Evolutionary conservation across 306 rosid genomes (phyloP), one percentile per base, ranked within the genome.

Genomic region (Astragalus membranaceus): DNA sequence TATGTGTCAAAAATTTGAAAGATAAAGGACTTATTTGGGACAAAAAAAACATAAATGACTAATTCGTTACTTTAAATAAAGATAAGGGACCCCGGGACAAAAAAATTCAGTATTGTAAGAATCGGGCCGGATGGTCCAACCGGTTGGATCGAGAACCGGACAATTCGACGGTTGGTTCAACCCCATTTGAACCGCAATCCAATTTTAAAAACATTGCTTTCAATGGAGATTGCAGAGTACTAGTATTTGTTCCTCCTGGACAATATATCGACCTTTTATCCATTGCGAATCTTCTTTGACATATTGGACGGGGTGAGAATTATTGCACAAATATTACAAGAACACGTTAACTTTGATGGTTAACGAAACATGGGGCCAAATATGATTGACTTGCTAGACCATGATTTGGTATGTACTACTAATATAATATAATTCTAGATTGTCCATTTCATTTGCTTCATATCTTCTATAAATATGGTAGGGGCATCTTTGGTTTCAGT

Each of bases 401-500:
- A 63, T 69, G 43, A 82, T 57, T 52, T 59, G n/a, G 44, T 36
- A 20, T 20, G 23, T 20, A 20, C 23, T 2, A 20, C 2, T 20
- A 20, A 20, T 20, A 43, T 35, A 10, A 20, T 66, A 43, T 35
- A 10, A 20, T 66, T 39, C 14, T 43, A 1, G 15, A 9, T 41
- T 6, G 14, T 54, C 37, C 42, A 5, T 36, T 70, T 72, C 26
- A 35, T 10, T 16, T 67, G 74, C 74, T 64, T 79, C 46, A 64
- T 65, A 64, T 65, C 54, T 58, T 52, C 43, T 51, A 58, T 58
- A 20, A 20, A 26, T 26, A 26, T 26, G 62, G 72, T 65, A 47
- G 52, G 70, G 71, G 71, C n/a, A 69, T 79, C 83, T 79, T 85
- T 74, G 79, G 81, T 81, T 89, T 87, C 90, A 72, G 96, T 83